A percentile compares a stretch with the other conserved stretches of the same genome.
Evolutionary conservation across 2,329 filamentous ascomycete species (phyloP).

Genomic region (Knufia fluminis): DNA sequence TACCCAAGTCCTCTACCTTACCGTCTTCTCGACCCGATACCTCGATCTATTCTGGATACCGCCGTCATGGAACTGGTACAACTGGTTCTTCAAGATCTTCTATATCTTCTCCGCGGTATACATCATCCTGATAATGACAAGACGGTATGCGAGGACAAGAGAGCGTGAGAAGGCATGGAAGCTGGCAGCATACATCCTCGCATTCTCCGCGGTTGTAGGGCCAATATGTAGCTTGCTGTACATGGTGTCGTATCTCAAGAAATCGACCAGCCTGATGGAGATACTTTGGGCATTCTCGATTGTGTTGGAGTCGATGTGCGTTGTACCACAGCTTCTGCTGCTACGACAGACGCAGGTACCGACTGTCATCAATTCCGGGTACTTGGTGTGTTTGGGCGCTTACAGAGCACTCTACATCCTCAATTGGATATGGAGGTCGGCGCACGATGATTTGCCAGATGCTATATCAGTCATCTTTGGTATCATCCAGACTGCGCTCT

Average conservation of each 20-base stretch:
- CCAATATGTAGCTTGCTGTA: constrained; percentile 43
- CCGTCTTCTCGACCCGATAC: constrained; percentile 81
- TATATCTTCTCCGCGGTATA: constrained; percentile 79
- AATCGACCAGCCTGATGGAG: constrained; percentile 58
- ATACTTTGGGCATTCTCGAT: constrained; percentile 81
- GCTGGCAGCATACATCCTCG: constrained; percentile 61
- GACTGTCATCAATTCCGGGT: constrained; percentile 94
- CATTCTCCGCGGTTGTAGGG: constrained; percentile 56
- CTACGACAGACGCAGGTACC: constrained; percentile 91
- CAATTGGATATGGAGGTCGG: constrained; percentile 74
- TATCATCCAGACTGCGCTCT: constrained; percentile 78
- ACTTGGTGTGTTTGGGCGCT: constrained; percentile 75
- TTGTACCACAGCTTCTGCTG: constrained; percentile 83
- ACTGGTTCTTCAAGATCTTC: constrained; percentile 77
- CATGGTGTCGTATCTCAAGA: neutral
- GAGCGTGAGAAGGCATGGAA: constrained; percentile 94
- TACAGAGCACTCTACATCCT: constrained; percentile 85
- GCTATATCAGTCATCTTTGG: constrained; percentile 75
- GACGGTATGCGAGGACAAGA: constrained; percentile 73
- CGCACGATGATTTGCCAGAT: constrained; percentile 38
- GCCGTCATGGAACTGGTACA: constrained; percentile 47
- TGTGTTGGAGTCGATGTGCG: constrained; percentile 81
- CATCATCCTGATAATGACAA: constrained; percentile 80
- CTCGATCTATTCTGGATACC: constrained; percentile 60
- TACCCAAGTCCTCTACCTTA: constrained; percentile 73